Evolutionary conservation across 1,284 basidiomycete species (phyloP).

Genomic region (Apiotrichum montevideense): DNA sequence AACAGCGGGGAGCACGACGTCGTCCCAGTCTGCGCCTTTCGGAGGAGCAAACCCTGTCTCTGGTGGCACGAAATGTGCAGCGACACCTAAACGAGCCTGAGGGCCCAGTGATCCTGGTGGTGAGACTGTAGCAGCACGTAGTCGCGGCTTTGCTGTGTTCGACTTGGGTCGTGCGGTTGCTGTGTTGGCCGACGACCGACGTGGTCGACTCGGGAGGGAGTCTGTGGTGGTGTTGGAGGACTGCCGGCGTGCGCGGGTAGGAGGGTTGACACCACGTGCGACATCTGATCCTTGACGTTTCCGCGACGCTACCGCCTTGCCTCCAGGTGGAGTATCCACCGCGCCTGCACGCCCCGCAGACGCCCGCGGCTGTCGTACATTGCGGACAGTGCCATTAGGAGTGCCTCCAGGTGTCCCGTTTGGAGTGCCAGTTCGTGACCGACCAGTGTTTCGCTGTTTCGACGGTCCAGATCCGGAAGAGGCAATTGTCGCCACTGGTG

Average conservation of each 20-base stretch:
- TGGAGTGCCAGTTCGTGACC: background rate
- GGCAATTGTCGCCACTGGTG: background rate
- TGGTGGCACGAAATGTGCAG: constrained; percentile 40
- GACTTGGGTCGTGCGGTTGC: background rate
- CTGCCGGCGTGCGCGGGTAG: background rate
- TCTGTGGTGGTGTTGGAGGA: background rate
- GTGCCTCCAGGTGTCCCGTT: background rate
- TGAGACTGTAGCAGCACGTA: background rate
- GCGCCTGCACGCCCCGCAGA: background rate
- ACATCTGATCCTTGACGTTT: constrained; percentile 7
- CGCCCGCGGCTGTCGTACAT: background rate
- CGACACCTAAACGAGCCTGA: constrained; percentile 23
- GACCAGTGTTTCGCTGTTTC: background rate
- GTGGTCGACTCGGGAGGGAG: background rate
- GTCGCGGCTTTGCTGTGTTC: background rate
- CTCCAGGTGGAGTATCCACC: too few species aligned
- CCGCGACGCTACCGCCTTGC: background rate
- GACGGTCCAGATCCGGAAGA: background rate
- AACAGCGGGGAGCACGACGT: constrained; percentile 62
- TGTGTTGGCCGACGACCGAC: background rate
- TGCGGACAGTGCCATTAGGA: background rate
- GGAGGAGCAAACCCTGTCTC: constrained; percentile 40
- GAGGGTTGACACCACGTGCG: background rate
- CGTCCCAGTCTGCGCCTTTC: constrained; percentile 46
- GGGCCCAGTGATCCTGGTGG: background rate